Evolutionary conservation across 306 rosid species (phyloP), one percentile per base, ranked within the genome.

Genomic region (Carpinus viminea): DNA sequence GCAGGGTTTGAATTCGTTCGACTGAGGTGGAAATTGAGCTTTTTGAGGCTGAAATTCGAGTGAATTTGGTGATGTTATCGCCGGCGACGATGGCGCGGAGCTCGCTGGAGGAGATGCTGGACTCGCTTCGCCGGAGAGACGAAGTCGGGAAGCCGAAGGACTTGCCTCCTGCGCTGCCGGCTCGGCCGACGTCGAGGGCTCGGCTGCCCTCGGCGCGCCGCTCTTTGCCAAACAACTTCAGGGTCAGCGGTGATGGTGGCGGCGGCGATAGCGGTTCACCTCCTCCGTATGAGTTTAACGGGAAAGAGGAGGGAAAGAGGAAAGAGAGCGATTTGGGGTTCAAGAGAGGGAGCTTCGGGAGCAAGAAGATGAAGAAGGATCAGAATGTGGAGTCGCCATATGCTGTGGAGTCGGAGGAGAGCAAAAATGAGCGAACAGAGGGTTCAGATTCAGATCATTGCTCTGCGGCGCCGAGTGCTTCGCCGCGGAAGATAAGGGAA

Each of bases 31-130:
- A 81, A 80, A 83, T 75, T 64, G 85, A 70, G 28, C 50, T 73
- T n/a, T n/a, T 73, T 75, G 79, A 71, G 45, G 79, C 48, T 66
- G 71, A 74, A 79, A 59, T 74, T 79, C 85, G 81, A 81, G 50
- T 65, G 75, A 69, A 71, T 77, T 75, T 72, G 26, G 91, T 89
- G 96, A 90, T 93, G 94, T 83, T 88, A 59, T 85, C 98, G 66
- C 81, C 98, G 46, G 86, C 90, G 55, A 76, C 92, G 78, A 34
- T 90, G 65, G 84, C 86, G 69, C 90, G 94, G 84, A 96, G 99
- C 82, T 96, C 99, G 52, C 82, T 96, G 41, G 99, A 96, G 81
- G 98, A 91, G 85, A 96, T 96, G 99, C 88, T 96, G 52, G 99
- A 93, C 65, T 90, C 98, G 24, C 96, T 96, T 53, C 93, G 94